Percentiles rank a stretch among this genome's conserved stretches.
These are phyloP conservation scores for Fusarium fracticaudum DNA, from an alignment of 2,329 filamentous ascomycete genomes.

Conservation along the genomic window DNA sequence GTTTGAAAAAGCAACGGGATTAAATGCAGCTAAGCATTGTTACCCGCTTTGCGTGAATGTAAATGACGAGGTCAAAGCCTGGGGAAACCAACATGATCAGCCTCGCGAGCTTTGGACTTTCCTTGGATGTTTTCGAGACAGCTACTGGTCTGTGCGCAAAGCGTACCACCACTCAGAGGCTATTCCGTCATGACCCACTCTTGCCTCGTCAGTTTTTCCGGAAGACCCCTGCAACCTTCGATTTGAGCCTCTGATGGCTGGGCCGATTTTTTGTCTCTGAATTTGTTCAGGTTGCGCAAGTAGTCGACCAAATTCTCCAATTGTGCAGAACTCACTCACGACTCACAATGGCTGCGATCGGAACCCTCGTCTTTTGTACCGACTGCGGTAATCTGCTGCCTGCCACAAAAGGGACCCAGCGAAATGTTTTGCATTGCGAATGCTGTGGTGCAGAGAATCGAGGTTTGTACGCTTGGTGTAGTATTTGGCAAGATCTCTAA, in stretches of 20 bases:
- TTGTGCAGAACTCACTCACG: not conserved
- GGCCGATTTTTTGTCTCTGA: conserved; percentile 43
- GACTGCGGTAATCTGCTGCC: conserved; percentile 93
- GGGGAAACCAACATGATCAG: conserved; percentile 35
- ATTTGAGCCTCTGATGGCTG: conserved; percentile 35
- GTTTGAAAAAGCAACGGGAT: not conserved
- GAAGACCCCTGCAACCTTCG: conserved; percentile 17
- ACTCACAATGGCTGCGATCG: conserved; percentile 82
- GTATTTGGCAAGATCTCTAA: conserved; percentile 20
- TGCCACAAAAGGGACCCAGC: conserved; percentile 77
- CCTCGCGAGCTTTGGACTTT: conserved; percentile 39
- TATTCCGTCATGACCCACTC: conserved; percentile 38
- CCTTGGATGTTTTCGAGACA: conserved; percentile 32
- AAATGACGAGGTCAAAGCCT: conserved; percentile 34
- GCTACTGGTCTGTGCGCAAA: conserved; percentile 31
- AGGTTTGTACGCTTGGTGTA: conserved; percentile 62
- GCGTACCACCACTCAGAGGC: conserved; percentile 36
- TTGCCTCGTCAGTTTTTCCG: conserved; percentile 48
- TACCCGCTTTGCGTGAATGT: conserved; percentile 23
- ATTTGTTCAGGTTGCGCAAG: conserved; percentile 25
- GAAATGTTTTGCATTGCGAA: conserved; percentile 82
- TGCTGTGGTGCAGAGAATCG: conserved; percentile 86
- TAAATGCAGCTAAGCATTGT: conserved; percentile 40
- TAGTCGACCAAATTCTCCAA: conserved; percentile 5
- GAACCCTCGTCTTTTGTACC: conserved; percentile 90